These are phyloP conservation scores for Haplographium delicatum DNA, from an alignment of 495 filamentous ascomycete genomes.

Conservation along the genomic window DNA sequence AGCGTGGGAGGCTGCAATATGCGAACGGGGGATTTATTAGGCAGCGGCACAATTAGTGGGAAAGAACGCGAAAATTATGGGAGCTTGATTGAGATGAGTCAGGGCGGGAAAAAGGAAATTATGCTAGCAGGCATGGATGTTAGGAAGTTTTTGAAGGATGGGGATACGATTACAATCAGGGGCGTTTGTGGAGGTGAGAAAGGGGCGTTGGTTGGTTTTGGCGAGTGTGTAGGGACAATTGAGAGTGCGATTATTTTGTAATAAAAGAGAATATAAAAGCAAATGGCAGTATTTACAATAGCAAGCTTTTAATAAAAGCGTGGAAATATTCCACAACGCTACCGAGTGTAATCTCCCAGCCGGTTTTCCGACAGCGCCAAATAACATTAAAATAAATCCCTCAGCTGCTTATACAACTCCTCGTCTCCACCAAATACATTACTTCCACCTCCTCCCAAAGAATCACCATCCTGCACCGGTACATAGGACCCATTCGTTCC, in stretches of 20 bases:
- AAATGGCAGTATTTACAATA: too few species aligned
- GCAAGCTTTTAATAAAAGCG: too few species aligned
- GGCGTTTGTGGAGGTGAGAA: constrained; percentile 61
- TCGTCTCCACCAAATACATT: constrained; percentile 54
- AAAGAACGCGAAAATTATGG: constrained; percentile 55
- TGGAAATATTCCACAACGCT: too few species aligned
- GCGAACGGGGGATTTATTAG: constrained; percentile 76
- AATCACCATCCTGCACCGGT: constrained; percentile 39
- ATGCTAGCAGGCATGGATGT: constrained; percentile 64
- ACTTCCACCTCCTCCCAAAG: constrained; percentile 15
- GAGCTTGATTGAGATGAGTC: constrained; percentile 77
- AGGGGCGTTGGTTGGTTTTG: constrained; percentile 64
- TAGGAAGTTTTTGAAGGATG: constrained; percentile 77
- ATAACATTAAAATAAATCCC: constrained; percentile 53
- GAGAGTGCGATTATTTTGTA: constrained; percentile 34
- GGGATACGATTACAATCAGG: constrained; percentile 68
- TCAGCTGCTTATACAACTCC: constrained; percentile 57
- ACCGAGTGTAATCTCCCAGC: too few species aligned
- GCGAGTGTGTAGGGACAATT: constrained; percentile 55
- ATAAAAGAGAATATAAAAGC: too few species aligned
- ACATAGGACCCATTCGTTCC: constrained; percentile 27
- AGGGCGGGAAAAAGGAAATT: constrained; percentile 57
- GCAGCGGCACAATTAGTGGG: constrained; percentile 87
- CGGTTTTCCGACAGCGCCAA: not conserved
- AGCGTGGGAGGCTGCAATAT: constrained; percentile 80